Evolutionary conservation across 768 basidiomycete genomes (phyloP), one percentile per base, ranked within the genome.

Genomic region (Agaricus blazei): DNA sequence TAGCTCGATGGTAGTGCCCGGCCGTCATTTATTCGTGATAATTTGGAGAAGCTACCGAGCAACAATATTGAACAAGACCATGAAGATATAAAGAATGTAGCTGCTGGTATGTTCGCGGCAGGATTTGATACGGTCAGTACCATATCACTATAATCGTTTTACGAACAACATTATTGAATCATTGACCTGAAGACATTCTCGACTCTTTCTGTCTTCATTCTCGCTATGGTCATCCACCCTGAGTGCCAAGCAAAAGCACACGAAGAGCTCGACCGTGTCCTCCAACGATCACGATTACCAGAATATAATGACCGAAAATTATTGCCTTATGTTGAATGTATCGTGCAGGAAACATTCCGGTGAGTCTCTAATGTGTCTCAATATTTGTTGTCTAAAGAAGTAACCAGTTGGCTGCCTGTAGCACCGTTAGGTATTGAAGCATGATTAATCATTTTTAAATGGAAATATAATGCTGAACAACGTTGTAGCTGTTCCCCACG

Each of bases 401-500:
- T 9, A 7, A 19, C 1, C 27, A 49, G 48, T 11, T 49, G 48
- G 48, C n/a, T 37, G 24, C 28, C 28, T 38, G 15, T 36, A 8
- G 48, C 27, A 36, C 48, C 48, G n/a, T 11, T 26, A 19, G 48
- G 19, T 19, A 19, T 19, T 19, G 19, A 19, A 19, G 19, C 19
- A 19, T 19, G 19, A 19, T 19, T 19, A 19, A 19, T 19, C 19
- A 19, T 19, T 19, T 19, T 19, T 19, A 19, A 19, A 19, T 19
- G 19, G 19, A 19, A 19, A 19, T 19, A 19, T 19, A 19, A 19
- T 19, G 19, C 19, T 19, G 12, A 14, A 4, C 27, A 27, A 51
- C 37, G 24, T 8, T 15, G 48, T 41, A 85, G 85, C 75, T 50
- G 72, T 87, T 44, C 86, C 86, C 0, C 86, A 87, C 57, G 74